A percentile compares a stretch with the other conserved stretches of the same genome.
Evolutionary conservation across 2,329 filamentous ascomycete genomes (phyloP).

Genomic region (Dothiorella sarmentorum): DNA sequence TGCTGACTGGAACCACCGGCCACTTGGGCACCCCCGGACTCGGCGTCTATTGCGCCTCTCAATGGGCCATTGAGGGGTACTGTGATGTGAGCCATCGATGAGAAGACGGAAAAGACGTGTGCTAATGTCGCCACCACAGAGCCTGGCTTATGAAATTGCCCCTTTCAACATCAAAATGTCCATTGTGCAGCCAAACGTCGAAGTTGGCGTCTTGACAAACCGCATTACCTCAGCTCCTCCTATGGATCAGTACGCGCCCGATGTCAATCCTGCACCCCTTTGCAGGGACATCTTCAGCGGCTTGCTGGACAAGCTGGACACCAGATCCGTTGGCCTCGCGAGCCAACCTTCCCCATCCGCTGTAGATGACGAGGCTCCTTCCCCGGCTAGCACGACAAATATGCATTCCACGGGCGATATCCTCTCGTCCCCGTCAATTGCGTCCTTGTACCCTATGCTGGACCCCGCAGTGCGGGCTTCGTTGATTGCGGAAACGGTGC

Average conservation of each 20-base stretch:
- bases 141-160: slow-evolving; percentile 87
- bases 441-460: slow-evolving; percentile 72
- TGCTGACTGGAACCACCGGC: slow-evolving; percentile 83
- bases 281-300: slow-evolving; percentile 79
- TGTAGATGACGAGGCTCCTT: background rate
- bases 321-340: slow-evolving; percentile 28
- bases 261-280: slow-evolving; percentile 71
- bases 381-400: slow-evolving; percentile 25
- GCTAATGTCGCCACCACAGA: slow-evolving; percentile 34
- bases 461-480: slow-evolving; percentile 63
- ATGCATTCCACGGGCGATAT: slow-evolving; percentile 41
- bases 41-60: slow-evolving; percentile 85
- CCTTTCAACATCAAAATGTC: slow-evolving; percentile 97
- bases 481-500: slow-evolving; percentile 82
- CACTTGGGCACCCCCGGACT: slow-evolving; percentile 91
- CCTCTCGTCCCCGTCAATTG: slow-evolving; percentile 48
- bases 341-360: background rate
- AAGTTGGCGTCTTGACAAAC: slow-evolving; percentile 84
- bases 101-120: background rate
- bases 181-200: slow-evolving; percentile 92
- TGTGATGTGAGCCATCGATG: slow-evolving; percentile 63
- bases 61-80: slow-evolving; percentile 93
- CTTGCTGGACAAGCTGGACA: slow-evolving; percentile 70
- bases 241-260: slow-evolving; percentile 65
- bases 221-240: slow-evolving; percentile 79